Evolutionary conservation across 176 grass and related monocot species (phyloP), one percentile per base, ranked within the genome.

Genomic region (Elymus sibiricus): DNA sequence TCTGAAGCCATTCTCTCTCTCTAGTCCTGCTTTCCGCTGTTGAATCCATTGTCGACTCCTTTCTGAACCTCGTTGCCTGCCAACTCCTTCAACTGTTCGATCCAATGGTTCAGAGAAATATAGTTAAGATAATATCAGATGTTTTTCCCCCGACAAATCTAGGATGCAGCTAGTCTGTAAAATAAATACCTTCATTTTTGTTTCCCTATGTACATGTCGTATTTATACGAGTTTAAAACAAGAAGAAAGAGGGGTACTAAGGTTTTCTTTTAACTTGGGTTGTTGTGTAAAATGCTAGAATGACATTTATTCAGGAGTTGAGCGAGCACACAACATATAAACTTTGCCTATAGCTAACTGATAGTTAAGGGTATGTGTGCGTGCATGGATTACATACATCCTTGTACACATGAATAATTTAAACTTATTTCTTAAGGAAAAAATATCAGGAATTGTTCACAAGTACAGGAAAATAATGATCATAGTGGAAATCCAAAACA

Each of bases 71-170:
- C 26, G 56, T 8, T 40, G 34, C 37, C 56, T 6, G 56, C 56
- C 77, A 63, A 27, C 56, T 42, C 56, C 77, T 79, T 79, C 77
- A 63, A 13, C 77, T 79, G 77, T 62, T 62, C 35, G 22, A 63
- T 62, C 35, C n/a, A 62, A 15, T 24, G n/a, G 2, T 79, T 39
- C 25, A 79, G 15, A 22, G 12, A 60, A 61, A 61, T 1, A 61
- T 22, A 16, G 21, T 39, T 61, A 39, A 25, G 22, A 39, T 25
- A 10, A 26, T n/a, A 68, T 4, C 29, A 37, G 65, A 16, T 68
- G 9, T 16, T 66, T 66, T 16, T 5, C 28, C 14, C 15, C 32
- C 27, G 3, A 32, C 27, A 31, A 66, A 32, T 66, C 6, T 17
- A 59, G 11, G 29, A 24, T 58, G 29, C 29, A 24, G 31, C 5